A percentile compares a stretch with the other conserved stretches of the same genome.
Evolutionary conservation across 2,329 filamentous ascomycete genomes (phyloP).

Genomic region (Colletotrichum higginsianum): DNA sequence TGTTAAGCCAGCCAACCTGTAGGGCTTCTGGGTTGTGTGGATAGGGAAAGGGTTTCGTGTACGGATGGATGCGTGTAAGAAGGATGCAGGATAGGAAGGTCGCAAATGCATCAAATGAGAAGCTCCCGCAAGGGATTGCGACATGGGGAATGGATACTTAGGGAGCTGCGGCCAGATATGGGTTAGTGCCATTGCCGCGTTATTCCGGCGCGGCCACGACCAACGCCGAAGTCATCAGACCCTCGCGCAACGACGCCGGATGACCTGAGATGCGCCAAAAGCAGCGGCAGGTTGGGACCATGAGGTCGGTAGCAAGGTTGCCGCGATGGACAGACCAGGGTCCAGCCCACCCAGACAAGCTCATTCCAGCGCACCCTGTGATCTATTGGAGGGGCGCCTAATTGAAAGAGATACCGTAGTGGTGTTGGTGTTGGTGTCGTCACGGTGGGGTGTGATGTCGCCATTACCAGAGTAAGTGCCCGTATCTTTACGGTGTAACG

Average conservation of each 20-base stretch:
- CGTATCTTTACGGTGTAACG: background rate
- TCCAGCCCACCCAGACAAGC: constrained; percentile 18
- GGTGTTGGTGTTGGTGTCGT: constrained; percentile 23
- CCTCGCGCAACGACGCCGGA: constrained; percentile 5
- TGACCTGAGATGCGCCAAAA: constrained; percentile 3
- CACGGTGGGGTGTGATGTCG: constrained; percentile 33
- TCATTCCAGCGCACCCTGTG: constrained; percentile 3
- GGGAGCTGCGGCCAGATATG: background rate
- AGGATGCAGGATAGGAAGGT: background rate
- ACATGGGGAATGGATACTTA: constrained; percentile 1
- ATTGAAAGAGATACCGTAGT: constrained; percentile 2
- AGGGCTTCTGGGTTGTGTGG: background rate
- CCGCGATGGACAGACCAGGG: constrained; percentile 8
- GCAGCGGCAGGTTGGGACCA: constrained; percentile 19
- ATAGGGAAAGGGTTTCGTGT: background rate
- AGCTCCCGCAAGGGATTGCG: constrained; percentile 22
- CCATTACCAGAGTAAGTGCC: constrained; percentile 9
- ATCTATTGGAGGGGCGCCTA: constrained; percentile 12
- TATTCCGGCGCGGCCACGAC: background rate
- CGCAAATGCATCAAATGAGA: constrained; percentile 7
- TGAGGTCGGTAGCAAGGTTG: constrained; percentile 29
- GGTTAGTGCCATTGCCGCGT: constrained; percentile 27
- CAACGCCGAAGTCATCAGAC: constrained; percentile 1
- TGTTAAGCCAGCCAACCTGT: constrained; percentile 23
- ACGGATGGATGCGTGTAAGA: background rate